Conservation (phyloP, 441 rosid species). For the Erodium moschatum region DNA sequence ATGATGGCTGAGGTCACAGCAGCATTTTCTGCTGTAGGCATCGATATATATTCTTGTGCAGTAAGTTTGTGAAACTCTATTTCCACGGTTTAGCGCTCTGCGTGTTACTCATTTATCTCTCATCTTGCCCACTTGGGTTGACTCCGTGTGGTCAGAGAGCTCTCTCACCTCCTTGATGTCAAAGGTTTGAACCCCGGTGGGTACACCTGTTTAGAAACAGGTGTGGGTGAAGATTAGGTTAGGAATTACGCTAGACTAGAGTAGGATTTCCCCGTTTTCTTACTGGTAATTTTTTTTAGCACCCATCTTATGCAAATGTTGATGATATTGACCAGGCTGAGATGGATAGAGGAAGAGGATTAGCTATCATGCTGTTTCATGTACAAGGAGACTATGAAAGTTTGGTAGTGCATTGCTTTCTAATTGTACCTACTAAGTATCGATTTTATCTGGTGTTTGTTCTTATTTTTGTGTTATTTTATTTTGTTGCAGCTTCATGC, state of each 20-base stretch:
- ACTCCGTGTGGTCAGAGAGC: no score
- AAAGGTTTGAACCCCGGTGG: no score
- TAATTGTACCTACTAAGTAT: background rate
- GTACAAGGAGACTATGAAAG: conserved; percentile 60
- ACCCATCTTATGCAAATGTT: background rate
- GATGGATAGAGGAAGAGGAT: conserved; percentile 79
- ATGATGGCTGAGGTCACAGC: conserved; percentile 83
- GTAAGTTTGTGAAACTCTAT: conserved; percentile 40
- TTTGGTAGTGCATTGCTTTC: conserved; percentile 40
- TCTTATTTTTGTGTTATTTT: conserved; percentile 1
- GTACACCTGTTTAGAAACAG: no score
- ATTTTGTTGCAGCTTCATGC: conserved; percentile 48
- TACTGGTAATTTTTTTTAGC: background rate
- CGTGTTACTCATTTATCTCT: no score
- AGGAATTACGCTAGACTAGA: no score
- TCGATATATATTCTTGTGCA: conserved; percentile 74
- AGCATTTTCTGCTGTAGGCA: conserved; percentile 57
- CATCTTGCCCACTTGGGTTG: no score
- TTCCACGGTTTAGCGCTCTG: background rate
- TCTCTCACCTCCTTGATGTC: no score
- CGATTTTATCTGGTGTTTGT: background rate
- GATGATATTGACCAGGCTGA: conserved; percentile 46
- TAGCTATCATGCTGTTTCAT: conserved; percentile 85
- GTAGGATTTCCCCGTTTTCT: no score
- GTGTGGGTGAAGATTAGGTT: no score